phyloP scores from a whole-genome alignment of 768 basidiomycete species.

The Phanerodontia chrysosporium region DNA sequence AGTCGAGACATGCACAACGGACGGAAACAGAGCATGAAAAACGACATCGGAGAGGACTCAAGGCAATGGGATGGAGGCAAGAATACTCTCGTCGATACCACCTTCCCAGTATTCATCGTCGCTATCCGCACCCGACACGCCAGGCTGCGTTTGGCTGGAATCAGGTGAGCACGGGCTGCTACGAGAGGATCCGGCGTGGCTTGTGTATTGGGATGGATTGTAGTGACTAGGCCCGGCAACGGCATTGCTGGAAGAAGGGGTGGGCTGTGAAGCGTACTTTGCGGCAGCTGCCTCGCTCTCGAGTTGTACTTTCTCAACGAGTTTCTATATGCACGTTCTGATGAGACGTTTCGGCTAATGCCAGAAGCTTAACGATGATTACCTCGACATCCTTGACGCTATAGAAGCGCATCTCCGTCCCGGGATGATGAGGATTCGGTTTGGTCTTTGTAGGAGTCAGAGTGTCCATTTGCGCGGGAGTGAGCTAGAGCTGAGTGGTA shows the following conservation, averaged over 20 bases:
- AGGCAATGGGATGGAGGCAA: background rate
- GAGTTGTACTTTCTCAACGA: background rate
- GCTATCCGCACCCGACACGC: background rate
- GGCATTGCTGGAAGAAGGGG: background rate
- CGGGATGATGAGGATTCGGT: background rate
- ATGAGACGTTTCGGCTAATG: background rate
- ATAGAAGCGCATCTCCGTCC: constrained; percentile 6
- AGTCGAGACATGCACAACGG: too few species aligned
- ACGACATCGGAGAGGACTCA: too few species aligned
- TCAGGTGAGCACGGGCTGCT: background rate
- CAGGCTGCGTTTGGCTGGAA: background rate
- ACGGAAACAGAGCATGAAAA: too few species aligned
- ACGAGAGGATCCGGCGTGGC: background rate
- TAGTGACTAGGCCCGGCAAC: background rate
- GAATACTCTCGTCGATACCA: background rate
- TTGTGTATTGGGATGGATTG: background rate
- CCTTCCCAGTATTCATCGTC: constrained; percentile 1
- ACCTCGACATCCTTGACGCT: background rate
- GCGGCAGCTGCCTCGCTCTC: background rate
- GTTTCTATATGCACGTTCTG: background rate
- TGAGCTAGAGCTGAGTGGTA: background rate
- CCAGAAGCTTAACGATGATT: background rate
- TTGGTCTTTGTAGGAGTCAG: background rate
- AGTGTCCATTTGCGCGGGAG: background rate
- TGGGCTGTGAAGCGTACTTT: background rate